These are phyloP conservation scores for Trichoderma reesei DNA, from an alignment of 495 filamentous ascomycete genomes.

Conservation along the genomic window DNA sequence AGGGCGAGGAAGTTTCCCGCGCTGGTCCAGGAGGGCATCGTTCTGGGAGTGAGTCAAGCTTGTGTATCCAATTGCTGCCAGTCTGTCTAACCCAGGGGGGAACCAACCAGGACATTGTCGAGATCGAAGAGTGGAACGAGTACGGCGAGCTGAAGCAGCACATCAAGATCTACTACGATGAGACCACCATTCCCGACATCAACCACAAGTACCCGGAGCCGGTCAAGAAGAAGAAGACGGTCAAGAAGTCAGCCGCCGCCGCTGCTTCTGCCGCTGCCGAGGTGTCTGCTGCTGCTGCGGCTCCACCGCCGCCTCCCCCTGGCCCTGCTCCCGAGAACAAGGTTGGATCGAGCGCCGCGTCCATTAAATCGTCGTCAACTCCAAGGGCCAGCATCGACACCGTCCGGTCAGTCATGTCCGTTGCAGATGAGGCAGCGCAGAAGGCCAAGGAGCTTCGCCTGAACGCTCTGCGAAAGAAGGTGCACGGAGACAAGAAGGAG, in stretches of 20 bases:
- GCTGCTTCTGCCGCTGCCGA: slow-evolving; percentile 30
- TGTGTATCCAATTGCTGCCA: neutral
- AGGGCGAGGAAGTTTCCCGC: slow-evolving; percentile 76
- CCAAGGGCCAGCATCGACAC: slow-evolving; percentile 9
- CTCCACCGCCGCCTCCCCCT: slow-evolving; percentile 17
- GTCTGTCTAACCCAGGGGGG: neutral
- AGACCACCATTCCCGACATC: slow-evolving; percentile 39
- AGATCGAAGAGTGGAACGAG: slow-evolving; percentile 98
- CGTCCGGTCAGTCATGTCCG: slow-evolving; percentile 51
- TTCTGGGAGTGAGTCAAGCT: slow-evolving; percentile 65
- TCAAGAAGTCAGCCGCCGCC: slow-evolving; percentile 21
- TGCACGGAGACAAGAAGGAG: slow-evolving; percentile 26
- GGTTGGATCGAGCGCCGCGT: slow-evolving; percentile 14
- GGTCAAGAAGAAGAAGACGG: slow-evolving; percentile 21
- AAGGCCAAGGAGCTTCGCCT: slow-evolving; percentile 47
- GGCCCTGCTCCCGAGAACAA: slow-evolving; percentile 17
- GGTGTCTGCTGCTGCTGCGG: slow-evolving; percentile 23
- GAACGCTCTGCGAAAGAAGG: slow-evolving; percentile 31
- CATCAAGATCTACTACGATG: slow-evolving; percentile 49
- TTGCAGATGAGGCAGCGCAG: slow-evolving; percentile 60
- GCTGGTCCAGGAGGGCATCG: slow-evolving; percentile 74
- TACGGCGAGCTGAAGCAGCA: slow-evolving; percentile 89
- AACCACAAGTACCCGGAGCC: slow-evolving; percentile 26
- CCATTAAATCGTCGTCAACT: too few species aligned
- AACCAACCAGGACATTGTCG: slow-evolving; percentile 82